phyloP scores from a whole-genome alignment of 2,329 filamentous ascomycete genomes.

The Ophiostoma ips region DNA sequence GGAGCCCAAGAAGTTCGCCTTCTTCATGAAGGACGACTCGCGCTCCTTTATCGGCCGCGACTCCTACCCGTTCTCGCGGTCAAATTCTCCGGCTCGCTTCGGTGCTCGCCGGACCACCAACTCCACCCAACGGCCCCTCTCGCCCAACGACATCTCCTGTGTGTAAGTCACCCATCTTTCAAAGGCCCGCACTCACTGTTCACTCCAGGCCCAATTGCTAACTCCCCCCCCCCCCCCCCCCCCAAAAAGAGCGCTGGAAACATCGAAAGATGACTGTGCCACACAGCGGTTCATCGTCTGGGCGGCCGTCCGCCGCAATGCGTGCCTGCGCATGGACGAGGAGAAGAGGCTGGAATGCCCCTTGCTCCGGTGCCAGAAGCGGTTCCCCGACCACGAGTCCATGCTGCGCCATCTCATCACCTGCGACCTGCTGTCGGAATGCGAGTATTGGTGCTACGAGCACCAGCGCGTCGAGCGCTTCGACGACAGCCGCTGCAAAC shows the following conservation, averaged over 20 bases:
- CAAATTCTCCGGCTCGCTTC: conserved; percentile 13
- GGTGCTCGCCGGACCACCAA: conserved; percentile 10
- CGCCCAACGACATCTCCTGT: conserved; percentile 10
- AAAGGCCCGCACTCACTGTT: not conserved
- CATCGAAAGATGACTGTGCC: conserved; percentile 34
- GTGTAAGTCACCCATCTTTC: conserved; percentile 15
- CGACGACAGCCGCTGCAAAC: conserved; percentile 36
- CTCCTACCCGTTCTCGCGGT: conserved; percentile 2
- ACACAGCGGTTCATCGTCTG: conserved; percentile 42
- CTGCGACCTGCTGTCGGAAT: conserved; percentile 32
- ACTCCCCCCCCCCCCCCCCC: too few relatives aligned
- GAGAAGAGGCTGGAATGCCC: conserved; percentile 38
- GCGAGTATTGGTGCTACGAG: conserved; percentile 44
- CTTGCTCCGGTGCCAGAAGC: conserved; percentile 34
- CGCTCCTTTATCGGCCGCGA: conserved; percentile 3
- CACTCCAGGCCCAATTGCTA: not conserved
- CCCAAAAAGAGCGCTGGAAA: conserved; percentile 11
- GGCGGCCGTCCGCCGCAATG: conserved; percentile 41
- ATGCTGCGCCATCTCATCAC: conserved; percentile 39
- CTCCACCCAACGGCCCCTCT: conserved; percentile 8
- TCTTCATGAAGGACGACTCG: conserved; percentile 13
- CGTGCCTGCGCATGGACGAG: conserved; percentile 30
- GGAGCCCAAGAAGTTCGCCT: conserved; percentile 14
- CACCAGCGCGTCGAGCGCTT: conserved; percentile 38
- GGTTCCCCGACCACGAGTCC: conserved; percentile 35